These are phyloP conservation scores for Dendrobium officinale DNA, from an alignment of 106 monocot species.

Conservation along the genomic window DNA sequence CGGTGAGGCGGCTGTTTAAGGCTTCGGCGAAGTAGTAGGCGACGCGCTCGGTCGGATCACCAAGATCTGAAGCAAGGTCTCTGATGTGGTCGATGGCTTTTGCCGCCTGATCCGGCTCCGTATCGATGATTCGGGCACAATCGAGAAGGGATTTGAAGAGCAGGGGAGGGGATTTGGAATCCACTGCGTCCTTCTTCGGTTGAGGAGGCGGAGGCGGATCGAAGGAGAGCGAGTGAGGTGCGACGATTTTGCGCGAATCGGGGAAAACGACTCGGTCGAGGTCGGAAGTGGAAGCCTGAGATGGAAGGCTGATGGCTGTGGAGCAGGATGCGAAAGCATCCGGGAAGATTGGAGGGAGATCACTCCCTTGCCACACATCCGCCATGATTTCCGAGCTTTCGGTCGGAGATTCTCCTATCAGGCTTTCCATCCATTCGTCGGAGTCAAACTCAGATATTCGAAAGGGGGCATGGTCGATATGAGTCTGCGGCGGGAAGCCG, in stretches of 20 bases:
- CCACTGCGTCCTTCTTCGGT: conserved; percentile 3
- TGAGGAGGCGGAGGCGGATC: conserved; percentile 15
- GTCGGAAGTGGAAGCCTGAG: conserved; percentile 30
- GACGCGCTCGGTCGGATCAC: conserved; percentile 74
- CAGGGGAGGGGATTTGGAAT: conserved; percentile 17
- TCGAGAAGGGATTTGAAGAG: conserved; percentile 59
- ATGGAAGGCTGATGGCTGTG: conserved; percentile 6
- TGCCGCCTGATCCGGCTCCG: conserved; percentile 52
- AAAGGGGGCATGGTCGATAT: conserved; percentile 22
- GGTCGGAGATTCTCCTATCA: conserved; percentile 51
- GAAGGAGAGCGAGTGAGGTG: not conserved
- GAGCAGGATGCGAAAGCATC: conserved; percentile 27
- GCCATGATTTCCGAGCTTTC: conserved; percentile 27
- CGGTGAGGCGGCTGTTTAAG: conserved; percentile 40
- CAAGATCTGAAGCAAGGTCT: conserved; percentile 44
- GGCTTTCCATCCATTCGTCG: conserved; percentile 88
- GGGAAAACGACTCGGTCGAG: conserved; percentile 50
- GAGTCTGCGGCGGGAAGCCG: conserved; percentile 4
- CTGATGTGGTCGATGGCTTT: conserved; percentile 41
- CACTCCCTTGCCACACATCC: conserved; percentile 20
- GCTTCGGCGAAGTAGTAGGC: conserved; percentile 88
- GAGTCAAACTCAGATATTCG: conserved; percentile 55
- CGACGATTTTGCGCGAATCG: conserved; percentile 14
- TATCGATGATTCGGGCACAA: conserved; percentile 48
- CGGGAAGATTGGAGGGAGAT: conserved; percentile 34